A percentile compares a stretch with the other conserved stretches of the same genome.
phyloP scores from a whole-genome alignment of 2,329 filamentous ascomycete species.

The Pseudogymnoascus sp. region DNA sequence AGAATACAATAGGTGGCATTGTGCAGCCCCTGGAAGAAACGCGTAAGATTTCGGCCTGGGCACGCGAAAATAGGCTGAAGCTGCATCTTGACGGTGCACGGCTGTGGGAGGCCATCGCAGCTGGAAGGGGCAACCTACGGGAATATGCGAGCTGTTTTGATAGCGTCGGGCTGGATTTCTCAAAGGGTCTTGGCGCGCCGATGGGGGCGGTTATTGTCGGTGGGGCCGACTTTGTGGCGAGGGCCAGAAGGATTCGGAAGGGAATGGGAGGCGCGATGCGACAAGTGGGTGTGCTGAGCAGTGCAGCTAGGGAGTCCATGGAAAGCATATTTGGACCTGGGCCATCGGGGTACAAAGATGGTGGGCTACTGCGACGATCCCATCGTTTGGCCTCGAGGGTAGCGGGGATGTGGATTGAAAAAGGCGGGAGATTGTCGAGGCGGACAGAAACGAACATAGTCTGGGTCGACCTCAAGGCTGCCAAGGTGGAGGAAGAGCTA shows the following conservation, averaged over 20 bases:
- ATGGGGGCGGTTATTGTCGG: slow-evolving; percentile 70
- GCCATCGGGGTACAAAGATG: slow-evolving; percentile 31
- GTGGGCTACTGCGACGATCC: slow-evolving; percentile 52
- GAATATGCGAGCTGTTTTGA: slow-evolving; percentile 66
- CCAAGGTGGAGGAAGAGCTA: slow-evolving; percentile 44
- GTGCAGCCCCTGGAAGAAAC: slow-evolving; percentile 71
- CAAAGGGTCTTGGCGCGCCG: slow-evolving; percentile 75
- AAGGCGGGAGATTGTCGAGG: slow-evolving; percentile 53
- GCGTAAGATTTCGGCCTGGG: slow-evolving; percentile 63
- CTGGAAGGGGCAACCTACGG: slow-evolving; percentile 58
- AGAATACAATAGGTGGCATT: slow-evolving; percentile 77
- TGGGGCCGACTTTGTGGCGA: slow-evolving; percentile 36
- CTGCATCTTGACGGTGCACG: slow-evolving; percentile 75
- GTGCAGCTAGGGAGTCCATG: slow-evolving; percentile 68
- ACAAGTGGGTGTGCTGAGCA: slow-evolving; percentile 68
- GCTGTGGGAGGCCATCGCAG: slow-evolving; percentile 72
- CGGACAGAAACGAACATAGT: slow-evolving; percentile 70
- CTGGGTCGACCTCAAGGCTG: slow-evolving; percentile 57
- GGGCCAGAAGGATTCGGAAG: slow-evolving; percentile 71
- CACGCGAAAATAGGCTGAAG: slow-evolving; percentile 53
- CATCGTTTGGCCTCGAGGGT: slow-evolving; percentile 59
- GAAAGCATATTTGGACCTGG: slow-evolving; percentile 60
- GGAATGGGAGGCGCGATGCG: slow-evolving; percentile 71
- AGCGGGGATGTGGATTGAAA: slow-evolving; percentile 50
- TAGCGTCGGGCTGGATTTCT: slow-evolving; percentile 70